Evolutionary conservation across 352 stramenopile genomes (phyloP), one percentile per base, ranked within the genome.

Genomic region (Globisporangium iwayamae): DNA sequence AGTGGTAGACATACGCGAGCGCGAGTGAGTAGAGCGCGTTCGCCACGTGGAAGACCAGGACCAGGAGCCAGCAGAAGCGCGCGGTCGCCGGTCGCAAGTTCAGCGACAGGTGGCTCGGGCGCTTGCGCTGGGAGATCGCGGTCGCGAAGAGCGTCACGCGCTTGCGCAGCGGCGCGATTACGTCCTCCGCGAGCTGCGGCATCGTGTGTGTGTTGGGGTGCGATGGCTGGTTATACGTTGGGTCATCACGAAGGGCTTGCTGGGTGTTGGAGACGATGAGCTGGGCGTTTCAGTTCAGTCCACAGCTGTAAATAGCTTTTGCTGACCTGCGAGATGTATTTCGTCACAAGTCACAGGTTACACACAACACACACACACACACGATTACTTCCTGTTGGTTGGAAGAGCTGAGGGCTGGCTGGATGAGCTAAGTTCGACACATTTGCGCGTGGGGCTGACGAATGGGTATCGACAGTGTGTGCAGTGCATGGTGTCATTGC

Each of bases 1-100:
- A 66, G 10, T 14, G 22, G 30, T 68, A 68, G 53, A 65, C 43
- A 16, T 54, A 68, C 34, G 56, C 62, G 34, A 68, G 62, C 3
- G 25, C 39, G 34, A 63, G 25, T 28, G 55, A 50, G 47, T 68
- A 68, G 18, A 51, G 10, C n/a, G 28, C 56, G 57, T 66, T 68
- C 43, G 59, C 46, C 11, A 46, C 18, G 36, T 68, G 63, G 30
- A 68, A 66, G 22, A 13, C 6, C 1, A 68, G 20, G 11, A 60
- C 28, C 43, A 57, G 51, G 25, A 39, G 1, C 62, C 62, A 67
- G n/a, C 54, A 54, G 25, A 67, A 18, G 20, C 38, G 50, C 14
- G 48, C 45, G 5, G 58, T 38, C 6, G 28, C 4, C 38, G 34
- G 59, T 22, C 22, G 13, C 13, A 65, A 20, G 6, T 30, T n/a